Evolutionary conservation across 164 flowering plant genomes (phyloP).

Genomic region (Euptelea pleiosperma): DNA sequence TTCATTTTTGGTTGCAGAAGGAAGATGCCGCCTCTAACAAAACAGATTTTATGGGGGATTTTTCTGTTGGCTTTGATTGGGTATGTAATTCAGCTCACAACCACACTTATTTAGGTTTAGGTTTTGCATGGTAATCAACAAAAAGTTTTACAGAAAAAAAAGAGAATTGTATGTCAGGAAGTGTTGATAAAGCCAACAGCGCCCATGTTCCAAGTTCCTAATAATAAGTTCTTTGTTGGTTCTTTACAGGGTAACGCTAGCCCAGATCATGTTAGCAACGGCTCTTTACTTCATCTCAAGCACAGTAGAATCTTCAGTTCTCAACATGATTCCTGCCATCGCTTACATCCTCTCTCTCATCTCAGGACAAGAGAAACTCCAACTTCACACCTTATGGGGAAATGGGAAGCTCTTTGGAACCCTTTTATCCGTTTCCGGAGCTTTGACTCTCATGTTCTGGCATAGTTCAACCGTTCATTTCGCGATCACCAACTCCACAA

Average conservation of each 20-base stretch:
- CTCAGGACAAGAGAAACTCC: conserved; percentile 16
- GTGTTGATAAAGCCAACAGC: no score
- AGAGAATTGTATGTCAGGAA: no score
- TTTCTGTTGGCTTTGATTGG: conserved; percentile 24
- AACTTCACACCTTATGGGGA: conserved; percentile 15
- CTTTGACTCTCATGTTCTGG: conserved; percentile 18
- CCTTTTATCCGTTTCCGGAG: conserved; percentile 11
- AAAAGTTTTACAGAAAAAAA: no score
- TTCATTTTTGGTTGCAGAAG: conserved; percentile 10
- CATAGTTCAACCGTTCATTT: neutral
- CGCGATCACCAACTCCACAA: neutral
- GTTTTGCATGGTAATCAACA: no score
- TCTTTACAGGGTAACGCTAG: conserved; percentile 10
- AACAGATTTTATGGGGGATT: conserved; percentile 14
- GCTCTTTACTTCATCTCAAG: conserved; percentile 16
- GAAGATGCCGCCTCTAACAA: conserved; percentile 21
- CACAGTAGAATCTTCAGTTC: conserved; percentile 15
- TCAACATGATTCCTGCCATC: conserved; percentile 18
- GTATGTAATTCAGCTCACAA: no score
- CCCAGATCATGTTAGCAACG: conserved; percentile 15
- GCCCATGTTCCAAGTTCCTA: no score
- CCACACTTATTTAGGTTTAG: no score
- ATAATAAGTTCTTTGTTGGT: neutral
- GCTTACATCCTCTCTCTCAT: conserved; percentile 15
- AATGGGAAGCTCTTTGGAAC: conserved; percentile 16